Evolutionary conservation across 208 protist genomes (phyloP).

Genomic region (Herpetomonas samuelpessoai): DNA sequence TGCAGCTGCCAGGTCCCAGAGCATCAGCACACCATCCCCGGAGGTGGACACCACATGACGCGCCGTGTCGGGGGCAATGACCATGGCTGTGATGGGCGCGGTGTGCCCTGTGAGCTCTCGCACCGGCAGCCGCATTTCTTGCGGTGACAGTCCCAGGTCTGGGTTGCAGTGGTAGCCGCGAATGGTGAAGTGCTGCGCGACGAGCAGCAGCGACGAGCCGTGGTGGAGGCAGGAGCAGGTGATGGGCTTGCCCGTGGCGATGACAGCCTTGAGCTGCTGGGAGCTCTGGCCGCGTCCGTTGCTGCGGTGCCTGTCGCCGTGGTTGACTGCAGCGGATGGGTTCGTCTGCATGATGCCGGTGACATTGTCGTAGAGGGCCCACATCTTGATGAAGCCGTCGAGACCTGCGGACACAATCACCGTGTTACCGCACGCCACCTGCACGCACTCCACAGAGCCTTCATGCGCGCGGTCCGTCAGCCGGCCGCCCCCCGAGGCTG

Average conservation of each 20-base stretch:
- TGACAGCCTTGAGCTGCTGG: constrained; percentile 29
- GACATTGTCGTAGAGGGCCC: constrained; percentile 35
- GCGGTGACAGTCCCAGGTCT: constrained; percentile 25
- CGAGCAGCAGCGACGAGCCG: constrained; percentile 64
- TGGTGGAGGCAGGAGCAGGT: constrained; percentile 73
- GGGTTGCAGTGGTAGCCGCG: constrained; percentile 80
- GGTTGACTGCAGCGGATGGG: not conserved
- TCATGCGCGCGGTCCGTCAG: constrained; percentile 32
- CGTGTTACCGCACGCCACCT: constrained; percentile 73
- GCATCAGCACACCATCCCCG: constrained; percentile 62
- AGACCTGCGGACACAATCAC: constrained; percentile 71
- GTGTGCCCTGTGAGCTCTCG: constrained; percentile 77
- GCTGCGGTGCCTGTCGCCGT: not conserved
- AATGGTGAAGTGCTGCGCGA: constrained; percentile 70
- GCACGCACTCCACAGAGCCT: constrained; percentile 72
- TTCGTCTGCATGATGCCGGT: not conserved
- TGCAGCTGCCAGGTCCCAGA: constrained; percentile 84
- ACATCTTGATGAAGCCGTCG: constrained; percentile 77
- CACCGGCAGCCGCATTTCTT: constrained; percentile 54
- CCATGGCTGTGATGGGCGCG: constrained; percentile 76
- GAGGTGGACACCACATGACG: constrained; percentile 74
- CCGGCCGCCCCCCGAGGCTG: not conserved
- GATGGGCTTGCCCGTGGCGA: constrained; percentile 54
- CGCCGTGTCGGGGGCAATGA: constrained; percentile 68
- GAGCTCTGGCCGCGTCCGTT: constrained; percentile 3